A percentile compares a stretch with the other conserved stretches of the same genome.
Conservation (phyloP, 1,139 yeast genomes). For the Blastobotrys proliferans region DNA sequence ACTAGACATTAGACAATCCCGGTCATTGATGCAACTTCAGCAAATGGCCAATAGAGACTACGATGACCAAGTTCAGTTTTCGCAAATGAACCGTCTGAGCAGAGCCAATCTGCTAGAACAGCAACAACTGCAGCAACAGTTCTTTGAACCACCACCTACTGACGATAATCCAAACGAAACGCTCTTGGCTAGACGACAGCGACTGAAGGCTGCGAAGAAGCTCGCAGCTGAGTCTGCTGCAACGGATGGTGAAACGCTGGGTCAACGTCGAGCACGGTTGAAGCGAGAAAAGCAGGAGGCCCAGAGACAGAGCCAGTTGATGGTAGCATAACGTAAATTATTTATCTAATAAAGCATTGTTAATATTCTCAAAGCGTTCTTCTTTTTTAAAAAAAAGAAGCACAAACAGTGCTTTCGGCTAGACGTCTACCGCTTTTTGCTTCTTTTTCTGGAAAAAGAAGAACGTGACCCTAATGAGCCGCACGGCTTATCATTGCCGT, state of each 20-base stretch:
- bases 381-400: no score
- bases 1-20: slow-evolving; percentile 27
- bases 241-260: slow-evolving; percentile 30
- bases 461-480: no score
- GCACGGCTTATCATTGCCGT: no score
- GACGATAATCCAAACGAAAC: slow-evolving; percentile 11
- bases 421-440: no score
- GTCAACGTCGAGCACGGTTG: slow-evolving; percentile 33
- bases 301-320: slow-evolving; percentile 4
- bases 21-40: slow-evolving; percentile 34
- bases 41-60: slow-evolving; percentile 33
- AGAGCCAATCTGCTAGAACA: slow-evolving; percentile 3
- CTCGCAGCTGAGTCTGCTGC: slow-evolving; percentile 10
- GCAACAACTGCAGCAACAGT: slow-evolving; percentile 1
- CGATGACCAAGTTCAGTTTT: slow-evolving; percentile 25
- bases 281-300: slow-evolving; percentile 20
- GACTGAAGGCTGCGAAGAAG: slow-evolving; percentile 24
- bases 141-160: background rate
- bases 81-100: slow-evolving; percentile 7
- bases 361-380: no score
- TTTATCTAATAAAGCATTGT: no score
- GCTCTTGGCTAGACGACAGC: slow-evolving; percentile 20
- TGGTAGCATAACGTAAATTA: background rate
- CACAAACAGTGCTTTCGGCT: no score
- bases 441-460: no score